phyloP scores from a whole-genome alignment of 352 stramenopile species.

The Globisporangium megalacanthum region DNA sequence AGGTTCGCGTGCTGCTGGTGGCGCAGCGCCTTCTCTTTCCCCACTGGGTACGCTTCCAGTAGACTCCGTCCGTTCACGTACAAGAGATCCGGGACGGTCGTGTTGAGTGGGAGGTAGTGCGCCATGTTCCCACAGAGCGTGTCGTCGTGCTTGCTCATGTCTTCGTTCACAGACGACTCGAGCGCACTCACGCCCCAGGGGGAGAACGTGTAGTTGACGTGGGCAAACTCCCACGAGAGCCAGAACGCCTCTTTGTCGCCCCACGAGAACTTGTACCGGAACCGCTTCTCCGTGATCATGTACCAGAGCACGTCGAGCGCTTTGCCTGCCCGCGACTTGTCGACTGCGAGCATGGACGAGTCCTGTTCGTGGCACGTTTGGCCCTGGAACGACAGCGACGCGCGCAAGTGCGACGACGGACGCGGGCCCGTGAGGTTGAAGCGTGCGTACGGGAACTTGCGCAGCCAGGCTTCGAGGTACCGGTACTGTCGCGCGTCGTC shows the following conservation, averaged over 20 bases:
- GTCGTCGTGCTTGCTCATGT: slow-evolving; percentile 44
- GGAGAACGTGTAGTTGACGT: slow-evolving; percentile 56
- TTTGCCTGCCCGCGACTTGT: slow-evolving; percentile 36
- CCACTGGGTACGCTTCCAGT: slow-evolving; percentile 37
- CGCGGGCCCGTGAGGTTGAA: slow-evolving; percentile 28
- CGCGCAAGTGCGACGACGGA: slow-evolving; percentile 25
- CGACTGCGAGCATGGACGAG: slow-evolving; percentile 64
- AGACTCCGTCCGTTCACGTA: slow-evolving; percentile 43
- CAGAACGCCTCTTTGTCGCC: slow-evolving; percentile 76
- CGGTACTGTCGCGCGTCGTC: slow-evolving; percentile 21
- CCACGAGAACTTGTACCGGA: slow-evolving; percentile 57
- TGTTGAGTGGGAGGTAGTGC: slow-evolving; percentile 43
- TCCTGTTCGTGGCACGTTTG: slow-evolving; percentile 60
- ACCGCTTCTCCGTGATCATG: slow-evolving; percentile 57
- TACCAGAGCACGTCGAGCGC: slow-evolving; percentile 62
- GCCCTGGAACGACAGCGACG: slow-evolving; percentile 34
- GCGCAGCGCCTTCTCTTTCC: slow-evolving; percentile 22
- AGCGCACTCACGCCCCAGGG: slow-evolving; percentile 53
- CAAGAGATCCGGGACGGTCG: slow-evolving; percentile 34
- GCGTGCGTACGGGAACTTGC: slow-evolving; percentile 50
- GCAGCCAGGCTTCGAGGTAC: neutral
- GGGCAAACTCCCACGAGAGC: slow-evolving; percentile 58
- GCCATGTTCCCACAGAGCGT: slow-evolving; percentile 66
- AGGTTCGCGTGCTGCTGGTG: slow-evolving; percentile 23
- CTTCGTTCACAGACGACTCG: slow-evolving; percentile 36